These are phyloP conservation scores for Kuraishia hungarica DNA, from an alignment of 805 yeast genomes.

Conservation along the genomic window DNA sequence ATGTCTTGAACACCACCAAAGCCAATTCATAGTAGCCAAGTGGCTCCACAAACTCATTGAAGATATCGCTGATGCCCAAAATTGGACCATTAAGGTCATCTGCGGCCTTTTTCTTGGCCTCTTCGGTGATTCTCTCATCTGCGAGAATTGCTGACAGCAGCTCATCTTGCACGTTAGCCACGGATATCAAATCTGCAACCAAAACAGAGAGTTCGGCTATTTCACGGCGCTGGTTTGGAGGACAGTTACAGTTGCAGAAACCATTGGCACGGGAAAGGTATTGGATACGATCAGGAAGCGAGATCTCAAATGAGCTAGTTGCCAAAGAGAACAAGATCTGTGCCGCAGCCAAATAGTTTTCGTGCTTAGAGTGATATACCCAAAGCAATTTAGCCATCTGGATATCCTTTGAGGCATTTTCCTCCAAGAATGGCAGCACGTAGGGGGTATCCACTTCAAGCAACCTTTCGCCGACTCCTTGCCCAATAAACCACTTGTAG, in stretches of 20 bases:
- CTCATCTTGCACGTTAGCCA: slow-evolving; percentile 79
- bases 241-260: slow-evolving; percentile 77
- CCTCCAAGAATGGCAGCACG: slow-evolving; percentile 68
- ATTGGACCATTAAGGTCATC: slow-evolving; percentile 54
- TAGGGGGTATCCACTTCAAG: slow-evolving; percentile 77
- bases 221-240: slow-evolving; percentile 68
- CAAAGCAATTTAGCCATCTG: slow-evolving; percentile 78
- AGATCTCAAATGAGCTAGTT: slow-evolving; percentile 59
- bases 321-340: slow-evolving; percentile 67
- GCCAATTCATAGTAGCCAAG: slow-evolving; percentile 81
- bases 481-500: slow-evolving; percentile 84
- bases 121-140: slow-evolving; percentile 41
- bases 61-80: slow-evolving; percentile 66
- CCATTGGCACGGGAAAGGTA: slow-evolving; percentile 88
- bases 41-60: slow-evolving; percentile 82
- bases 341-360: slow-evolving; percentile 78
- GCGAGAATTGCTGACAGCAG: slow-evolving; percentile 37
- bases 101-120: slow-evolving; percentile 41
- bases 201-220: slow-evolving; percentile 61
- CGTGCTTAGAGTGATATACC: slow-evolving; percentile 81
- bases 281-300: slow-evolving; percentile 71
- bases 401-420: slow-evolving; percentile 52
- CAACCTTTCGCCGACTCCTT: slow-evolving; percentile 69
- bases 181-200: slow-evolving; percentile 76
- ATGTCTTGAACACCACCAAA: slow-evolving; percentile 65